These are phyloP conservation scores for Penstemon eatonii DNA, from an alignment of 257 asterid genomes.

Conservation along the genomic window DNA sequence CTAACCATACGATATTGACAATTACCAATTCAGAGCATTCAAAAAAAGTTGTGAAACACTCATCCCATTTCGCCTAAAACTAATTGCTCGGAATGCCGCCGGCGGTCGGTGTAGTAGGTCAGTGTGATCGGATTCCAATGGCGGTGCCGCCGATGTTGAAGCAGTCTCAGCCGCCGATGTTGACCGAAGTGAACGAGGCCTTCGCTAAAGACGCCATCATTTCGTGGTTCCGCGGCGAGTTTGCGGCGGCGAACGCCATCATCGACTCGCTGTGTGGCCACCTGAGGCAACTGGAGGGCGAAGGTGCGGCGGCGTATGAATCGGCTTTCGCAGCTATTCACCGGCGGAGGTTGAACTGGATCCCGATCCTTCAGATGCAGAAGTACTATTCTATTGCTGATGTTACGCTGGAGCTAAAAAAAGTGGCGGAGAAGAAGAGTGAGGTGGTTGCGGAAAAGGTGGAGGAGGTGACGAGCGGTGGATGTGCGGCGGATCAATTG, in stretches of 20 bases:
- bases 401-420: slow-evolving; percentile 52
- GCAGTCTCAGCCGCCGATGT: slow-evolving; percentile 49
- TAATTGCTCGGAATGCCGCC: slow-evolving; percentile 65
- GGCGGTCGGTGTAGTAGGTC: slow-evolving; percentile 58
- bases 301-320: slow-evolving; percentile 37
- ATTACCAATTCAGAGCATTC: slow-evolving; percentile 24
- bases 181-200: slow-evolving; percentile 46
- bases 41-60: not conserved
- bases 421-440: slow-evolving; percentile 36
- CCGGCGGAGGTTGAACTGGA: slow-evolving; percentile 62
- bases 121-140: slow-evolving; percentile 49
- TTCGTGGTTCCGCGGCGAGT: slow-evolving; percentile 92
- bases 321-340: slow-evolving; percentile 58
- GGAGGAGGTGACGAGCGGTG: slow-evolving; percentile 13
- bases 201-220: slow-evolving; percentile 74
- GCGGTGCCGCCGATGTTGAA: slow-evolving; percentile 44
- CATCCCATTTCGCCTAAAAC: slow-evolving; percentile 12
- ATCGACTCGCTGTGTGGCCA: slow-evolving; percentile 82
- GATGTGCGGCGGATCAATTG: not conserved
- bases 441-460: slow-evolving; percentile 16
- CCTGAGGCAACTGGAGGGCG: slow-evolving; percentile 59
- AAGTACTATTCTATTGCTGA: slow-evolving; percentile 56
- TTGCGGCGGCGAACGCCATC: slow-evolving; percentile 95
- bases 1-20: slow-evolving; percentile 25
- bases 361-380: slow-evolving; percentile 73